Percentiles rank a stretch among this genome's conserved stretches.
phyloP scores from a whole-genome alignment of 257 asterid genomes.

The Scutellaria galericulata region DNA sequence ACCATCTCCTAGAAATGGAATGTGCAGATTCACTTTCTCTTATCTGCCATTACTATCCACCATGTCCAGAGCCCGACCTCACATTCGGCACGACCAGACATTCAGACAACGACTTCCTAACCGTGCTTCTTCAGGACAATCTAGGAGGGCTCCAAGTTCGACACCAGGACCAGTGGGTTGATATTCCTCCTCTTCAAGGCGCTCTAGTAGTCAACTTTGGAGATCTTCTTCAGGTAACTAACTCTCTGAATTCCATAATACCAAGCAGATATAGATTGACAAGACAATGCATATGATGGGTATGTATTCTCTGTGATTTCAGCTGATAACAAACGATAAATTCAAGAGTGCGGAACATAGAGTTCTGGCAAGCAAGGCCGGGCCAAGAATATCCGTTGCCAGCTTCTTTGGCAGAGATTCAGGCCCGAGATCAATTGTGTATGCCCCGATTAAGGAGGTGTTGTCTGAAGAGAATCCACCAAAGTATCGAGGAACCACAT shows the following conservation, averaged over 20 bases:
- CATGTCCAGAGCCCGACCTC: constrained; percentile 59
- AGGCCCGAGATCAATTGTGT: constrained; percentile 29
- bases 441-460: constrained; percentile 50
- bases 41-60: constrained; percentile 50
- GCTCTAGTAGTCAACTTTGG: constrained; percentile 52
- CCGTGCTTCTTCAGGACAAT: constrained; percentile 50
- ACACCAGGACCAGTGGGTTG: constrained; percentile 47
- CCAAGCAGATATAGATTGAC: neutral
- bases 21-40: constrained; percentile 43
- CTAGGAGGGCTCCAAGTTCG: constrained; percentile 62
- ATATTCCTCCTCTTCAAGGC: constrained; percentile 51
- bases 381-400: constrained; percentile 62
- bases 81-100: constrained; percentile 46
- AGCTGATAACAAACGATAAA: constrained; percentile 53
- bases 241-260: neutral
- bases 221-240: constrained; percentile 52
- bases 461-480: constrained; percentile 45
- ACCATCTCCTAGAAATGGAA: constrained; percentile 46
- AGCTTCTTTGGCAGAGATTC: constrained; percentile 44
- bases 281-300: neutral
- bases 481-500: constrained; percentile 43
- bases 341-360: constrained; percentile 53
- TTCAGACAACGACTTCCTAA: constrained; percentile 48
- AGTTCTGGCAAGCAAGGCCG: constrained; percentile 44
- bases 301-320: neutral